These are phyloP conservation scores for Ambrosiella cleistominuta DNA, from an alignment of 2,329 filamentous ascomycete genomes.

Conservation along the genomic window DNA sequence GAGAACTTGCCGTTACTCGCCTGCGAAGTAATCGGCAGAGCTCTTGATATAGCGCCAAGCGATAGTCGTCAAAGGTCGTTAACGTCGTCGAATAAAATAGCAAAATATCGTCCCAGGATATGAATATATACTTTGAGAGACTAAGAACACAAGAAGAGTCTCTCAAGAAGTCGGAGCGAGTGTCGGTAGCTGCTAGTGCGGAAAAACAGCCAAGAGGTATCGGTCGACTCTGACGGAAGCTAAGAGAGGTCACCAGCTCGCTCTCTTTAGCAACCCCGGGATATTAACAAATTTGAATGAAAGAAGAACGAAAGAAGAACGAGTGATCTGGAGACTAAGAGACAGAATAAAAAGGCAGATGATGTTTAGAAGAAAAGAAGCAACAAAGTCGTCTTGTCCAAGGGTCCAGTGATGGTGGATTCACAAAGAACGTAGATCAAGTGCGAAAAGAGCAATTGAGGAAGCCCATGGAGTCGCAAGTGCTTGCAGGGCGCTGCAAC, in stretches of 20 bases:
- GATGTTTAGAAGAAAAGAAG: background rate
- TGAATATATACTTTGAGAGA: background rate
- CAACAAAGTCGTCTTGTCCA: background rate
- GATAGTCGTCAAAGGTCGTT: no score
- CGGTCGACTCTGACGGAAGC: background rate
- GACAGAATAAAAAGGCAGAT: background rate
- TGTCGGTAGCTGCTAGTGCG: background rate
- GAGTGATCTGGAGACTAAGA: background rate
- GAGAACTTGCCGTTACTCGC: slow-evolving; percentile 13
- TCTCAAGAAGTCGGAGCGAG: background rate
- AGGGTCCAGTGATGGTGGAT: background rate
- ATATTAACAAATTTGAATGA: background rate
- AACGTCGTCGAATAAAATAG: no score
- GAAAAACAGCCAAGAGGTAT: background rate
- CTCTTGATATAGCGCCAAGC: background rate
- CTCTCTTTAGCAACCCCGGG: background rate
- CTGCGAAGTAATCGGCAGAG: slow-evolving; percentile 11
- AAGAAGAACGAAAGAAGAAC: background rate
- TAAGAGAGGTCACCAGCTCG: background rate
- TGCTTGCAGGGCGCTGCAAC: background rate
- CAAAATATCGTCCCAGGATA: no score
- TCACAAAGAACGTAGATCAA: slow-evolving; percentile 4
- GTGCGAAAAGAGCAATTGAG: background rate
- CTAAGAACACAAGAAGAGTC: background rate
- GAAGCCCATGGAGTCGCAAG: background rate